phyloP scores from a whole-genome alignment of 257 asterid species.

The Fraxinus anomala region DNA sequence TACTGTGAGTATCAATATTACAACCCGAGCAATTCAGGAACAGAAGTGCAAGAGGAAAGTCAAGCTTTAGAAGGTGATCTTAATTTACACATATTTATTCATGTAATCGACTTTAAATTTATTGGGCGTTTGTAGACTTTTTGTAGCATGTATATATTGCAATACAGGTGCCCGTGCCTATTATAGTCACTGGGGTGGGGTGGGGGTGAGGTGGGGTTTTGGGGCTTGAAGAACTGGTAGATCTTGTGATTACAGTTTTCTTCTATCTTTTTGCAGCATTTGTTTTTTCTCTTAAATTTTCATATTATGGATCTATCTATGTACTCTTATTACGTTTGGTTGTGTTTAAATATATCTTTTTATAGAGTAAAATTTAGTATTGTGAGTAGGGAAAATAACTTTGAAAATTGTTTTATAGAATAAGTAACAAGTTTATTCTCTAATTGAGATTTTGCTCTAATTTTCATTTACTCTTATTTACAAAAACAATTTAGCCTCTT shows the following conservation, averaged over 20 bases:
- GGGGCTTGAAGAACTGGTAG: not conserved
- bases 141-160: not conserved
- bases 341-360: too few relatives aligned
- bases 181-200: not conserved
- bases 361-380: too few relatives aligned
- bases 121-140: not conserved
- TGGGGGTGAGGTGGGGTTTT: not conserved
- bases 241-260: not conserved
- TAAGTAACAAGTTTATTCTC: too few relatives aligned
- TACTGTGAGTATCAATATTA: constrained; percentile 47
- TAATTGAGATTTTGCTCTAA: too few relatives aligned
- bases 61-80: constrained; percentile 36
- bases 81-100: not conserved
- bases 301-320: too few relatives aligned
- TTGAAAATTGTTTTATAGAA: too few relatives aligned
- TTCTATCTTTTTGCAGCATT: not conserved
- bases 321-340: too few relatives aligned
- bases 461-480: too few relatives aligned
- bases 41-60: constrained; percentile 64
- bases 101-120: not conserved
- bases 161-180: not conserved
- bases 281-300: not conserved
- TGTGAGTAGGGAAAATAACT: too few relatives aligned
- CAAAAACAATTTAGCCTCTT: too few relatives aligned
- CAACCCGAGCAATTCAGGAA: constrained; percentile 50